Evolutionary conservation across 2,329 filamentous ascomycete genomes (phyloP).

Genomic region (Arthroderma sp.): DNA sequence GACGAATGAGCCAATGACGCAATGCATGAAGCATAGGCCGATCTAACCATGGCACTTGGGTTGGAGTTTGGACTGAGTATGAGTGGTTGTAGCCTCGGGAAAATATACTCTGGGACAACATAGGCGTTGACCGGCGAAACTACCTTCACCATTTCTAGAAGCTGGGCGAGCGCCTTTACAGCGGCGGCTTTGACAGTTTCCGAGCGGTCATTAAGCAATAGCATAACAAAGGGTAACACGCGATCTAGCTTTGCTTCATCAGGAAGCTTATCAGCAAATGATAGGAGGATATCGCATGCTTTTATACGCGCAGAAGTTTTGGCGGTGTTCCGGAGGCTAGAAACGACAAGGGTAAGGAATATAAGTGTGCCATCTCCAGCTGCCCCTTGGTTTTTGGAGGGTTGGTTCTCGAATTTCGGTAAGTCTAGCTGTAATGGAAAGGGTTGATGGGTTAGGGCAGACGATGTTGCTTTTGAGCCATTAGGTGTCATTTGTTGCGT

Average conservation of each 20-base stretch:
- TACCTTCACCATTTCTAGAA: constrained; percentile 75
- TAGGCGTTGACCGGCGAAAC: constrained; percentile 63
- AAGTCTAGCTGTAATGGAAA: constrained; percentile 74
- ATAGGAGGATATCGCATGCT: constrained; percentile 80
- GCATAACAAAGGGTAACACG: constrained; percentile 78
- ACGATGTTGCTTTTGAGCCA: constrained; percentile 19
- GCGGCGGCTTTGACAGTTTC: constrained; percentile 78
- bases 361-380: constrained; percentile 84
- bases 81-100: constrained; percentile 46
- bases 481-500: constrained; percentile 36
- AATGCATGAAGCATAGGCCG: constrained; percentile 85
- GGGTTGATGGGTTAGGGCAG: constrained; percentile 21
- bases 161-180: constrained; percentile 73
- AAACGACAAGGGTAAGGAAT: constrained; percentile 77
- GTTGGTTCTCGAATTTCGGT: constrained; percentile 65
- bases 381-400: constrained; percentile 47
- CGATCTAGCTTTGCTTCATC: constrained; percentile 94
- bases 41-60: constrained; percentile 60
- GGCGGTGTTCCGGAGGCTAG: constrained; percentile 78
- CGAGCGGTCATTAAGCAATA: constrained; percentile 65
- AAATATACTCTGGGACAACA: constrained; percentile 54
- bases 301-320: constrained; percentile 75
- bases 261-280: constrained; percentile 79
- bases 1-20: constrained; percentile 80
- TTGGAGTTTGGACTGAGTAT: constrained; percentile 40